phyloP scores from a whole-genome alignment of 148 eudicot genomes.

The Fagopyrum tataricum region DNA sequence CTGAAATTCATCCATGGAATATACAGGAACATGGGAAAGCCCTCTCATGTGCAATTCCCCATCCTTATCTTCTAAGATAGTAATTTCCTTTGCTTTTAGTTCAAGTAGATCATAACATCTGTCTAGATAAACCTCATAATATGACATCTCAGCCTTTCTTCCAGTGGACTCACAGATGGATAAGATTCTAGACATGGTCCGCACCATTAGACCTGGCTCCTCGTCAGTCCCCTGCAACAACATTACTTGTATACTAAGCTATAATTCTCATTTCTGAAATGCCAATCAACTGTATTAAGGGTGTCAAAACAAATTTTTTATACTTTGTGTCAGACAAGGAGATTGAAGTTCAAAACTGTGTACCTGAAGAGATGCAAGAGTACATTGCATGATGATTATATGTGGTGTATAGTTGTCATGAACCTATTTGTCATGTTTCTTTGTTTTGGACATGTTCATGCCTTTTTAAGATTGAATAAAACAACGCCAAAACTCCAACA shows the following conservation, averaged over 20 bases:
- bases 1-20: conserved; percentile 50
- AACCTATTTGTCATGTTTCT: too few species aligned
- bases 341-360: too few species aligned
- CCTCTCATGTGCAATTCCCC: conserved; percentile 74
- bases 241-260: neutral
- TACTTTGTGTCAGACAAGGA: too few species aligned
- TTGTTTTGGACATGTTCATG: too few species aligned
- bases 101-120: conserved; percentile 87
- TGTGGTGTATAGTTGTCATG: too few species aligned
- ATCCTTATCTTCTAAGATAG: conserved; percentile 67
- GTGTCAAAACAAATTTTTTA: neutral
- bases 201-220: conserved; percentile 66
- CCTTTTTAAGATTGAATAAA: too few species aligned
- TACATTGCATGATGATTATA: too few species aligned
- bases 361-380: too few species aligned
- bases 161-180: conserved; percentile 54
- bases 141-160: conserved; percentile 52
- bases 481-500: too few species aligned
- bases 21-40: conserved; percentile 50
- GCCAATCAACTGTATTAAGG: neutral
- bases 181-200: conserved; percentile 54
- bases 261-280: neutral
- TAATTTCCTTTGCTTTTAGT: conserved; percentile 55
- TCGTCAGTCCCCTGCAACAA: conserved; percentile 66
- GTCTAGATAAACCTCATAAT: conserved; percentile 85